Percentiles rank a stretch among this genome's conserved stretches.
These are phyloP conservation scores for Begonia fuchsioides DNA, from an alignment of 306 rosid species.

Conservation along the genomic window DNA sequence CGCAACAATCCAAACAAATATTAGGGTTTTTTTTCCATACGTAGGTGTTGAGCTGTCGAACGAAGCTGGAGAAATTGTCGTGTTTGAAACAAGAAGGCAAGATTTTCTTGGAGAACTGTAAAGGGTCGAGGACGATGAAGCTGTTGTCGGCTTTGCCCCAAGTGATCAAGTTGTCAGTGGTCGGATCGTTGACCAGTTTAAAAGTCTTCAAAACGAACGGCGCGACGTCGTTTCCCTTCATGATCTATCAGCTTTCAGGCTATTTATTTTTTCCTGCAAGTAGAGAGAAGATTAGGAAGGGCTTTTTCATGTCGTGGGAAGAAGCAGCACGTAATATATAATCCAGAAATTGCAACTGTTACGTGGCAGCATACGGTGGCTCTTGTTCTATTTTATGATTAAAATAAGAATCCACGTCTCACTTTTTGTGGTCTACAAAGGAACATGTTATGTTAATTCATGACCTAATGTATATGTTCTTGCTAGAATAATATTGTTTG, in stretches of 20 bases:
- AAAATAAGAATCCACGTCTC: too few relatives aligned
- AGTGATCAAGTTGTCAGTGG: constrained; percentile 38
- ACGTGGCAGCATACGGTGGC: too few relatives aligned
- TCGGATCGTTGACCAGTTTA: constrained; percentile 71
- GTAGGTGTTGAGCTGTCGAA: constrained; percentile 90
- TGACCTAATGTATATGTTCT: too few relatives aligned
- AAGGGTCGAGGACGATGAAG: constrained; percentile 73
- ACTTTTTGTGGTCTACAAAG: too few relatives aligned
- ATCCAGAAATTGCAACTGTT: too few relatives aligned
- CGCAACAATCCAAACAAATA: background rate
- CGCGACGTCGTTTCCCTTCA: constrained; percentile 47
- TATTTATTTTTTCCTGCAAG: too few relatives aligned
- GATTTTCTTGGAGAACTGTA: constrained; percentile 48
- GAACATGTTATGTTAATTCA: too few relatives aligned
- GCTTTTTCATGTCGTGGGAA: too few relatives aligned
- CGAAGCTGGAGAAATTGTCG: constrained; percentile 88
- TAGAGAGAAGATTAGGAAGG: too few relatives aligned
- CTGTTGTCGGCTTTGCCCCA: constrained; percentile 80
- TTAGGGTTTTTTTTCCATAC: constrained; percentile 18
- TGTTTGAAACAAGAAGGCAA: constrained; percentile 82
- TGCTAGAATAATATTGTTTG: too few relatives aligned
- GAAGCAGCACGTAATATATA: too few relatives aligned
- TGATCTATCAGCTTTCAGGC: background rate
- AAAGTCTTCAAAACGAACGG: constrained; percentile 90
- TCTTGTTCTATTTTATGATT: too few relatives aligned